Conservation (phyloP, 352 stramenopile genomes). For the Pythium aristosporum region DNA sequence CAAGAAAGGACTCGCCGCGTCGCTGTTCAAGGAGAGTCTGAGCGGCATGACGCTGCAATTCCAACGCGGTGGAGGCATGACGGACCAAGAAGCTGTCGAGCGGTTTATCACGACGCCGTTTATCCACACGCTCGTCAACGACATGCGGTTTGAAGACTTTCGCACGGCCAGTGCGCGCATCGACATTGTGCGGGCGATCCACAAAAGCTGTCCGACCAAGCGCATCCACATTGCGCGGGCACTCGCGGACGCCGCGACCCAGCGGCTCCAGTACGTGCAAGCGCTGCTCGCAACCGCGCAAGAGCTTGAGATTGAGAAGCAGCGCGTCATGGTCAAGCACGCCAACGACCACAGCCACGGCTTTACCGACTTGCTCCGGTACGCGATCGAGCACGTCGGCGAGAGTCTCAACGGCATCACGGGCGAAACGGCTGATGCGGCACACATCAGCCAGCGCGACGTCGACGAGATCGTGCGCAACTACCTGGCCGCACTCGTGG, state of each 20-base stretch:
- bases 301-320: slow-evolving; percentile 60
- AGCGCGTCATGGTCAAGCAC: slow-evolving; percentile 49
- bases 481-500: slow-evolving; percentile 61
- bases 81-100: slow-evolving; percentile 50
- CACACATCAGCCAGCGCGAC: slow-evolving; percentile 31
- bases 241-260: slow-evolving; percentile 62
- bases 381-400: slow-evolving; percentile 78
- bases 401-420: slow-evolving; percentile 43
- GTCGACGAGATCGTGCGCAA: slow-evolving; percentile 64
- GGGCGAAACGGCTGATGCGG: slow-evolving; percentile 19
- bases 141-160: slow-evolving; percentile 85
- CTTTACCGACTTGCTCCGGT: slow-evolving; percentile 80
- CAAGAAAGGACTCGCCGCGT: slow-evolving; percentile 71
- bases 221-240: slow-evolving; percentile 66
- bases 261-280: slow-evolving; percentile 71
- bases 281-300: slow-evolving; percentile 46
- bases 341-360: slow-evolving; percentile 76
- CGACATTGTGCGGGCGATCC: slow-evolving; percentile 84
- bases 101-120: slow-evolving; percentile 73
- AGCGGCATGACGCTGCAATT: slow-evolving; percentile 25
- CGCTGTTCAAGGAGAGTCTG: slow-evolving; percentile 74
- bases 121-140: slow-evolving; percentile 76
- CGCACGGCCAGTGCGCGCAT: slow-evolving; percentile 78
- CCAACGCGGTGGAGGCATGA: slow-evolving; percentile 37
- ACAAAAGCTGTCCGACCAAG: slow-evolving; percentile 75